Percentiles rank a stretch among this genome's conserved stretches.
Evolutionary conservation across 176 grass and related monocot genomes (phyloP).

Genomic region (Lolium rigidum): DNA sequence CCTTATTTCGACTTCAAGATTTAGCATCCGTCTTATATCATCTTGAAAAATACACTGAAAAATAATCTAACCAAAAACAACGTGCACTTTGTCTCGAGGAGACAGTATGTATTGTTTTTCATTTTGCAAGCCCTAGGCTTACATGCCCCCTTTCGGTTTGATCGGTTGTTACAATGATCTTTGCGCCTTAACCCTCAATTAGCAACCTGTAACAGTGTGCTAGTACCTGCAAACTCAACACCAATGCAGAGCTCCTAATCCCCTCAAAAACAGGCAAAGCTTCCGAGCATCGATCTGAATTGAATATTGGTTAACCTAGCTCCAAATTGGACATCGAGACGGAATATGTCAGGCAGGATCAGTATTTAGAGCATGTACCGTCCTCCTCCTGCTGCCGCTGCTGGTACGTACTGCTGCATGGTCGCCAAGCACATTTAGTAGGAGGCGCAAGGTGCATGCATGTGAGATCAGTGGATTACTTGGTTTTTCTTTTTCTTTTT

Average conservation of each 20-base stretch:
- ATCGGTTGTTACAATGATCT: slow-evolving; percentile 27
- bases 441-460: background rate
- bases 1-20: no score
- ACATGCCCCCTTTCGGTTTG: slow-evolving; percentile 25
- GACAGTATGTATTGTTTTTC: background rate
- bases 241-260: background rate
- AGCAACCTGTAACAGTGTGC: background rate
- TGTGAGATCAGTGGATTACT: background rate
- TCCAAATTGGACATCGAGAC: slow-evolving; percentile 13
- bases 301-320: background rate
- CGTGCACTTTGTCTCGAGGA: background rate
- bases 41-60: no score
- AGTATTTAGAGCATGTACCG: slow-evolving; percentile 17
- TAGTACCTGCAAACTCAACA: background rate
- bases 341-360: slow-evolving; percentile 39
- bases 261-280: slow-evolving; percentile 23
- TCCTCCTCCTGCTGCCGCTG: background rate
- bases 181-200: slow-evolving; percentile 23
- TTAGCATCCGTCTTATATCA: no score
- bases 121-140: background rate
- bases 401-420: background rate
- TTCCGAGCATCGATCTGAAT: slow-evolving; percentile 10
- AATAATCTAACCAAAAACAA: no score
- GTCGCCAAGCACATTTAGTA: slow-evolving; percentile 1
- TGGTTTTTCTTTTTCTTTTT: background rate